Base-by-base conservation (phyloP, 2,329 filamentous ascomycete species). In the Colletotrichum godetiae region DNA sequence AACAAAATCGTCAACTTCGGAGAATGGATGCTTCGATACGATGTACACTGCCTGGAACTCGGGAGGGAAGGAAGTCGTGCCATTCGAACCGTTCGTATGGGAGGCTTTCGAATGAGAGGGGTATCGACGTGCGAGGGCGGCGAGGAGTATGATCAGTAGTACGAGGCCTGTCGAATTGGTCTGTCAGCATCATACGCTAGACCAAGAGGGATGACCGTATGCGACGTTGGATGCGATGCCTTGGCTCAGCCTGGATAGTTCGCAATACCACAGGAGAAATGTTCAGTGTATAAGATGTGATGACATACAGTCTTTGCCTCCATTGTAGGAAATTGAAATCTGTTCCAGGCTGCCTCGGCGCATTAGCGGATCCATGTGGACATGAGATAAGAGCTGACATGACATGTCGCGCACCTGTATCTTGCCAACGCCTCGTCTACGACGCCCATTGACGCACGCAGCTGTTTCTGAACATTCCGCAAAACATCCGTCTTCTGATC, bases 271-370 rank as follows among this genome's bases (percentile, higher is more conserved):
- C 19, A n/a, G 19, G 7, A 19, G 7, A 22, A 4, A 22, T 11
- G 8, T n/a, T 3, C 7, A 49, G 42, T 7, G 22, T 22, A 19
- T 19, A 49, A 49, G 8, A 49, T 22, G 42, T n/a, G 42, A 22
- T 19, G 3, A 68, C 73, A 29, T 57, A 75, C 96, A 98, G 87
- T 98, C 97, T 83, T 99, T 99, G 74, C 97, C 97, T 80, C 97
- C 97, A 79, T 99, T 99, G 85, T 98, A 99, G 69, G 96, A 97
- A 76, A 98, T 88, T 5, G 95, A 95, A 74, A 98, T 88, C 80
- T 97, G 89, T 72, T 92, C 88, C 75, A 93, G 89, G 72, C 94
- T 97, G 78, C 73, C 60, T 35, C 27, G 24, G 65, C 33, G 52
- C 65, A 69, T 56, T 67, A 74, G 68, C 59, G 29, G 29, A 31